Evolutionary conservation across 768 basidiomycete species (phyloP), one percentile per base, ranked within the genome.

Genomic region (Scleroderma citrinum): DNA sequence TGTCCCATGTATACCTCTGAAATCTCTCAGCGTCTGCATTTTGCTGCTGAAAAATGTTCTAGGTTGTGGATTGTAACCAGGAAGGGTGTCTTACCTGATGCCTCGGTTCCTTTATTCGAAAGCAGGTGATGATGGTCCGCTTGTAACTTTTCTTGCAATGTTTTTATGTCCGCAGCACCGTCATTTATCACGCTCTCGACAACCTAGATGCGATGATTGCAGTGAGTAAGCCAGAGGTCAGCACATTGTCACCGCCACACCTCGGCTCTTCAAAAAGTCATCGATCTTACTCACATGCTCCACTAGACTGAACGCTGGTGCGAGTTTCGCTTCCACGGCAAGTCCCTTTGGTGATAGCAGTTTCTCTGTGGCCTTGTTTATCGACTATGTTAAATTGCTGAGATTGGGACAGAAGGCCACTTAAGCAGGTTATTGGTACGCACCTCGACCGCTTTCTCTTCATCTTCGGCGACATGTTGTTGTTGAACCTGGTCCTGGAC

Each of bases 401-500:
- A 36, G 23, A 13, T 29, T 26, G 24, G 8, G 10, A 5, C 24
- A 31, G 20, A 17, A 20, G 1, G 16, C 10, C 5, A 3, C 26
- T 29, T 12, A n/a, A n/a, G n/a, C n/a, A n/a, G n/a, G n/a, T 5
- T 23, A 13, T 7, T n/a, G 12, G 17, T 11, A 44, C 56, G 0
- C 24, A 63, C 62, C 54, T 56, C 49, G 50, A 50, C 36, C 7
- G 49, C 29, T 6, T 35, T 13, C 0, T 1, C 30, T n/a, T 41
- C 17, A 12, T 30, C 46, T 13, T 41, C 53, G 1, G 51, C 62
- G 36, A 13, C 7, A n/a, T 46, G 48, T 16, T 63, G 62, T 12
- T 55, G 48, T 34, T 43, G 44, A 14, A 61, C 39, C 17, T 64
- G 59, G 26, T 53, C 55, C 37, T 57, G 29, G 7, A 64, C 59